Evolutionary conservation across 495 filamentous ascomycete genomes (phyloP).

Genomic region (Penicillium cataractarum): DNA sequence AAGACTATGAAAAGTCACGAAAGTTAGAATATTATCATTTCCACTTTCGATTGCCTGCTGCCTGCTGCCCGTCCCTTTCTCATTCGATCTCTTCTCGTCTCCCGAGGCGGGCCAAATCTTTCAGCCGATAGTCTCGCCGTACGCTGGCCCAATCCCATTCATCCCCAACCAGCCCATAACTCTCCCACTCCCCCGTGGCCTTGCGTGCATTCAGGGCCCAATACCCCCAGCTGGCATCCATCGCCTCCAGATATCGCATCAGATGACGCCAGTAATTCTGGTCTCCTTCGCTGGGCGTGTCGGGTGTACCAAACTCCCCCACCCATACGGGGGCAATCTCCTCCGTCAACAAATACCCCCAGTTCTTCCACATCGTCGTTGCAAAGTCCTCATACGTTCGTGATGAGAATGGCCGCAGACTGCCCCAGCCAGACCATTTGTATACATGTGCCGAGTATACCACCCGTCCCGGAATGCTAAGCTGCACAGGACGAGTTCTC

Average conservation of each 20-base stretch:
- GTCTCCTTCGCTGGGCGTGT: slow-evolving; percentile 49
- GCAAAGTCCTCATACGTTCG: slow-evolving; percentile 60
- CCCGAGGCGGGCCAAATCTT: slow-evolving; percentile 55
- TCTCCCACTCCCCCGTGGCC: slow-evolving; percentile 53
- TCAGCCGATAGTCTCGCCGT: slow-evolving; percentile 54
- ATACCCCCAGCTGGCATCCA: slow-evolving; percentile 64
- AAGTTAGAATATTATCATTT: background rate
- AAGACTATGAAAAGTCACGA: background rate
- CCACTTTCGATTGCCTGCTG: background rate
- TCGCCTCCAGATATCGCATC: slow-evolving; percentile 52
- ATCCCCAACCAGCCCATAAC: slow-evolving; percentile 58
- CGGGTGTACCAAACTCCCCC: slow-evolving; percentile 60
- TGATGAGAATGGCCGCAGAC: slow-evolving; percentile 52
- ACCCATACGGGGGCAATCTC: slow-evolving; percentile 63
- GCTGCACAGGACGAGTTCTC: slow-evolving; percentile 50
- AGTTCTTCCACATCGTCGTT: slow-evolving; percentile 60
- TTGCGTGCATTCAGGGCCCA: slow-evolving; percentile 67
- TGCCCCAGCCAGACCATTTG: slow-evolving; percentile 65
- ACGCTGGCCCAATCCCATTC: slow-evolving; percentile 59
- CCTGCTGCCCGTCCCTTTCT: background rate
- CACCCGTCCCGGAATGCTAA: slow-evolving; percentile 53
- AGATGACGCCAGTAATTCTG: slow-evolving; percentile 63
- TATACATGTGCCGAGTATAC: slow-evolving; percentile 68
- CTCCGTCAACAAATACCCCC: slow-evolving; percentile 62
- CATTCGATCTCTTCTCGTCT: too few relatives aligned